Evolutionary conservation across 306 rosid genomes (phyloP), one percentile per base, ranked within the genome.

Genomic region (Echinosophora koreensis): DNA sequence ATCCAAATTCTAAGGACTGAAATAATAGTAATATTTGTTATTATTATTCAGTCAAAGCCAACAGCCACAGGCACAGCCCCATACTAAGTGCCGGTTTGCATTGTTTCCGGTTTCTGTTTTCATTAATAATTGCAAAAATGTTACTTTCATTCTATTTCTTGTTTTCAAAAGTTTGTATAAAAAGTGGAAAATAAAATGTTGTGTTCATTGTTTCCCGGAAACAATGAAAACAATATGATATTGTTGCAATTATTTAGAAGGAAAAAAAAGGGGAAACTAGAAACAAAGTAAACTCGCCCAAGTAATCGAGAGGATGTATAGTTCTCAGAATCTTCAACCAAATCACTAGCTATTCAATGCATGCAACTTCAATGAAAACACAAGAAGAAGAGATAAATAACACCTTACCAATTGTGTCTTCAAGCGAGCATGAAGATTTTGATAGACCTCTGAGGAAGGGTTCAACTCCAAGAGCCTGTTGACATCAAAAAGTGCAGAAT

Each of bases 361-460:
- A 81, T 64, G 62, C 42, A 76, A 57, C 77, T 64, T 65, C 61
- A 60, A 73, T 8, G 18, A 49, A 79, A 76, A 80, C 60, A 46
- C 35, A 54, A 47, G 62, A 58, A 47, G 62, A 28, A 54, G 35
- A 38, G 72, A 70, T 42, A 71, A 65, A 64, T 28, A 66, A 82
- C 74, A 55, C 61, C 74, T 37, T 94, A 94, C 97, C 97, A 95
- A 85, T 82, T 92, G 98, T 8, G 97, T 90, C 90, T 77, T 89
- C 69, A 92, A 78, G 51, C 97, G 97, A 55, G 92, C 87, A 17
- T 92, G 91, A 71, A 95, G 97, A 84, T 92, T 89, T 82, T 89
- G 98, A 85, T 94, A 94, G 59, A 94, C 92, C 81, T 94, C 97
- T 1, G 98, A 94, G 32, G 90, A 83, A n/a, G 98, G 97, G 75